Percentiles rank a stretch among this genome's conserved stretches.
Evolutionary conservation across 2,329 filamentous ascomycete species (phyloP).

Genomic region (Incumbomyces delicatus): DNA sequence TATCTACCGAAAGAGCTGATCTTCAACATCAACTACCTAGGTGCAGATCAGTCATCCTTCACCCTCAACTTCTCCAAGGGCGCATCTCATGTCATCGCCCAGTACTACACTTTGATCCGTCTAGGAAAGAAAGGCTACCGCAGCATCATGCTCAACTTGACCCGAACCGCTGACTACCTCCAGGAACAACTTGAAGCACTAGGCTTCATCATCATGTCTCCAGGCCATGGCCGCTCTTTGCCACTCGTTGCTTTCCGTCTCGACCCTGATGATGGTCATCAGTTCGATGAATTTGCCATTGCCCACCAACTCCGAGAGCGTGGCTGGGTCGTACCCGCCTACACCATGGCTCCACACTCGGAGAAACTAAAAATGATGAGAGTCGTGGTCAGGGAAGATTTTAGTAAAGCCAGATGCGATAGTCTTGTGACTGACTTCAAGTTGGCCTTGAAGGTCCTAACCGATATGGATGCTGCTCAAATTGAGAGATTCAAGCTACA

Average conservation of each 20-base stretch:
- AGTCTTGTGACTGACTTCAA: constrained; percentile 68
- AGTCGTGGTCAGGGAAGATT: constrained; percentile 85
- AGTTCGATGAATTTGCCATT: constrained; percentile 65
- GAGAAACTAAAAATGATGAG: constrained; percentile 80
- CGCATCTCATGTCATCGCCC: constrained; percentile 85
- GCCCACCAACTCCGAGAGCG: constrained; percentile 79
- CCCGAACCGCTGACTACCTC: constrained; percentile 80
- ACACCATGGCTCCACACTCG: constrained; percentile 91
- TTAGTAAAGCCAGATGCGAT: constrained; percentile 73
- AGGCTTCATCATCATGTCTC: constrained; percentile 81
- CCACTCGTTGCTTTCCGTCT: constrained; percentile 87
- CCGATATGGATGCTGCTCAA: constrained; percentile 62
- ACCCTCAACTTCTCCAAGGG: constrained; percentile 97
- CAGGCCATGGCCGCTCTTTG: constrained; percentile 65
- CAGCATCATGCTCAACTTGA: constrained; percentile 89
- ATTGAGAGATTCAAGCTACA: constrained; percentile 58
- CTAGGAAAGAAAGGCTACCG: constrained; percentile 88
- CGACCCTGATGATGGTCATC: constrained; percentile 43
- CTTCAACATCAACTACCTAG: constrained; percentile 99
- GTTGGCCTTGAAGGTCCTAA: constrained; percentile 60
- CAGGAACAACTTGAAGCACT: constrained; percentile 60
- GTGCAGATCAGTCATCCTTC: constrained; percentile 89
- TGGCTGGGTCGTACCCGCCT: constrained; percentile 89
- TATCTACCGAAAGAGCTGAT: constrained; percentile 83
- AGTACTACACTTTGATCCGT: constrained; percentile 95